A percentile compares a stretch with the other conserved stretches of the same genome.
These are phyloP conservation scores for Solanum neorickii DNA, from an alignment of 257 asterid species.

Conservation along the genomic window DNA sequence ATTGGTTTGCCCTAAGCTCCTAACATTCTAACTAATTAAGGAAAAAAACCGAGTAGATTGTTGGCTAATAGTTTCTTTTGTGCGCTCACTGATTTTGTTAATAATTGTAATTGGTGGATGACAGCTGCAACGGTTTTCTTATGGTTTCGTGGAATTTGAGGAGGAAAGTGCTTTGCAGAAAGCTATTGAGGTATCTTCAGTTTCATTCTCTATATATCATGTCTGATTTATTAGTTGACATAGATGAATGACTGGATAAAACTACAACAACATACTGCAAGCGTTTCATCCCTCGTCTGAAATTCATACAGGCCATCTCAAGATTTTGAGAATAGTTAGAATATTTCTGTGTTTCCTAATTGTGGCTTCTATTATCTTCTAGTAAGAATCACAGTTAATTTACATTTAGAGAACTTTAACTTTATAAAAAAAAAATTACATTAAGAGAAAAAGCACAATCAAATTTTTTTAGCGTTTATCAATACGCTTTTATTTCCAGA, in stretches of 20 bases:
- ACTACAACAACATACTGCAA: not conserved
- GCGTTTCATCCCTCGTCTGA: not conserved
- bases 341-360: not conserved
- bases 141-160: slow-evolving; percentile 40
- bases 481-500: not conserved
- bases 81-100: not conserved
- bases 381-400: not conserved
- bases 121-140: slow-evolving; percentile 19
- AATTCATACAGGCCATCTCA: not conserved
- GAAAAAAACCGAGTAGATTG: not conserved
- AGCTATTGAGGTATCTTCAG: slow-evolving; percentile 27
- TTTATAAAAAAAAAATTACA: not conserved
- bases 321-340: not conserved
- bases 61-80: not conserved
- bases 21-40: not conserved
- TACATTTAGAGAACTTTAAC: not conserved
- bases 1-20: not conserved
- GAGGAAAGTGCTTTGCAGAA: slow-evolving; percentile 29
- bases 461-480: not conserved
- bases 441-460: not conserved
- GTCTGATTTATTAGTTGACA: not conserved
- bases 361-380: not conserved
- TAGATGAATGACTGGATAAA: not conserved
- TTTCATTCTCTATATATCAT: not conserved
- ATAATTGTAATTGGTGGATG: not conserved